These are phyloP conservation scores for Globisporangium barbulae DNA, from an alignment of 352 stramenopile genomes.

Conservation along the genomic window DNA sequence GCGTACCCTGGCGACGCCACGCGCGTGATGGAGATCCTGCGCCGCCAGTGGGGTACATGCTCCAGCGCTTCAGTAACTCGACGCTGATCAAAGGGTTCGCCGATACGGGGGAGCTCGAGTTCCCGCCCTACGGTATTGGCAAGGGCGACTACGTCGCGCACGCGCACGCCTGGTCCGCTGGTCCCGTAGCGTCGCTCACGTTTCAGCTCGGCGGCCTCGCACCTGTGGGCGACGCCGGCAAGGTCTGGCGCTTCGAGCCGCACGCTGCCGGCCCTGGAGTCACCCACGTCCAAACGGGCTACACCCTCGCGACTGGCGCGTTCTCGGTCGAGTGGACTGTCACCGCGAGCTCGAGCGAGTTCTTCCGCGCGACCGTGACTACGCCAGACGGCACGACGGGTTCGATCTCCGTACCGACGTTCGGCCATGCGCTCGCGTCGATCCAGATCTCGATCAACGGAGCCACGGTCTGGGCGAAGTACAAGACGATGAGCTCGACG, in stretches of 20 bases:
- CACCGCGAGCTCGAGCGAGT: not conserved
- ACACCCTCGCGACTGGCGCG: not conserved
- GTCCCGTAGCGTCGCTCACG: not conserved
- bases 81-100: not conserved
- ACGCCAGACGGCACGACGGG: not conserved
- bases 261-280: not conserved
- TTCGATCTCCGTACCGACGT: conserved; percentile 2
- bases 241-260: not conserved
- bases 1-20: not conserved
- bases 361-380: not conserved
- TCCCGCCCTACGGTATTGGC: not conserved
- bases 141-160: not conserved
- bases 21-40: not conserved
- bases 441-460: conserved; percentile 1
- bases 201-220: not conserved
- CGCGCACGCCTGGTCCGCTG: not conserved
- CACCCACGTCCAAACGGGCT: not conserved
- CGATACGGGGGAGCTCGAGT: conserved; percentile 1
- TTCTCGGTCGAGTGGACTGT: conserved; percentile 1
- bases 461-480: not conserved
- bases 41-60: conserved; percentile 4
- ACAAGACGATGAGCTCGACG: not conserved
- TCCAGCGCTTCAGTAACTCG: not conserved
- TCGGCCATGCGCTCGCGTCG: not conserved
- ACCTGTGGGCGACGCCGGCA: not conserved